Evolutionary conservation across 2,329 filamentous ascomycete species (phyloP).

Genomic region (Aspergillus pseudotamarii): DNA sequence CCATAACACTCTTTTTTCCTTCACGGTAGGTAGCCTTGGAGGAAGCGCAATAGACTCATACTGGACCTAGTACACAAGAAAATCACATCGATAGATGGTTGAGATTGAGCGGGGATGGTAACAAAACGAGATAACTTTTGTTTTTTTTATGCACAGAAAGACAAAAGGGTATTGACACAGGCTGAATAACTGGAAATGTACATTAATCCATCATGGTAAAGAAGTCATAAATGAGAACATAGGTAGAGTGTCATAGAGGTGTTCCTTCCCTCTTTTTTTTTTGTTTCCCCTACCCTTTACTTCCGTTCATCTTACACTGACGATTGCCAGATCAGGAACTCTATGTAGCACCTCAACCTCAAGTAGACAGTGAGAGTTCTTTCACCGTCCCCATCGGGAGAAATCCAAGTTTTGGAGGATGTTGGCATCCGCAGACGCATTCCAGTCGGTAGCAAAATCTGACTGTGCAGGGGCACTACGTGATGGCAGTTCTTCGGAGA

Average conservation of each 20-base stretch:
- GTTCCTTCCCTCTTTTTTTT: background rate
- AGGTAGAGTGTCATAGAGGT: constrained; percentile 3
- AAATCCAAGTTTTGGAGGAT: constrained; percentile 46
- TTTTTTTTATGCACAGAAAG: constrained; percentile 23
- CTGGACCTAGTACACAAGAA: background rate
- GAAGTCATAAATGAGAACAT: constrained; percentile 1
- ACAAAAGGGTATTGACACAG: constrained; percentile 22
- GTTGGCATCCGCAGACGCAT: constrained; percentile 39
- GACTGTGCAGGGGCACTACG: constrained; percentile 34
- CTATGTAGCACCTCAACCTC: background rate
- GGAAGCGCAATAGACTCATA: background rate
- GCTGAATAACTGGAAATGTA: constrained; percentile 18
- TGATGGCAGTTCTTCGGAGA: constrained; percentile 38
- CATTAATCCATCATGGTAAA: constrained; percentile 16
- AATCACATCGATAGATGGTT: background rate
- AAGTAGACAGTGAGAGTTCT: background rate
- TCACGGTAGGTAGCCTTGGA: background rate
- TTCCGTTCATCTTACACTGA: background rate
- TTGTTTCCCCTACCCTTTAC: background rate
- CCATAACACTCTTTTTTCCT: background rate
- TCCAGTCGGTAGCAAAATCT: constrained; percentile 42
- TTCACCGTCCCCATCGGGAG: constrained; percentile 45
- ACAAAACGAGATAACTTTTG: constrained; percentile 13
- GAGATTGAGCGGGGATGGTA: background rate
- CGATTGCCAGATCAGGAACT: background rate